Percentiles rank a stretch among this genome's conserved stretches.
Conservation (phyloP, 371 early-diverging fungal species). For the Coemansia sp. region DNA sequence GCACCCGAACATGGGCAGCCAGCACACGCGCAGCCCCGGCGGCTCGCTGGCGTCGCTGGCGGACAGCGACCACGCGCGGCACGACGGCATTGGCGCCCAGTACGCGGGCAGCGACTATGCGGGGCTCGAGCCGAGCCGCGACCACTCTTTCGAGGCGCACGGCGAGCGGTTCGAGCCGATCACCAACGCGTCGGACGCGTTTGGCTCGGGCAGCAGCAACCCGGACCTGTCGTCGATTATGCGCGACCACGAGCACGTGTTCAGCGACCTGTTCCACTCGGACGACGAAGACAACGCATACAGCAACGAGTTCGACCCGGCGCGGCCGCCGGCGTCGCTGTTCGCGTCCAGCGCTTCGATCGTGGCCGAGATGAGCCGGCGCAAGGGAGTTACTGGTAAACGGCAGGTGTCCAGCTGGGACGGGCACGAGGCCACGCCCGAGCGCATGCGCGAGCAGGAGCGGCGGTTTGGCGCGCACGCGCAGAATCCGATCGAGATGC, state of each 20-base stretch:
- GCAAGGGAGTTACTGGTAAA: neutral
- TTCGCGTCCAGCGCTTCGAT: conserved; percentile 45
- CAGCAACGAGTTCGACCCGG: conserved; percentile 16
- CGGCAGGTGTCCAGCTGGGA: conserved; percentile 35
- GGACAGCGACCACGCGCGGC: neutral
- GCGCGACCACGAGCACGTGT: conserved; percentile 40
- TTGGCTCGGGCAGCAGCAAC: conserved; percentile 24
- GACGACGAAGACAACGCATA: conserved; percentile 3
- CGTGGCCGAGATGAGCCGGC: conserved; percentile 24
- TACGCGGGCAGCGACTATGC: neutral
- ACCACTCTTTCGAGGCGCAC: neutral
- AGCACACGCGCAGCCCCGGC: conserved; percentile 15
- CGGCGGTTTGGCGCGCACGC: conserved; percentile 3
- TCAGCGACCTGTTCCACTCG: conserved; percentile 17
- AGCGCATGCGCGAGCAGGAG: conserved; percentile 33
- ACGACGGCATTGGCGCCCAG: neutral
- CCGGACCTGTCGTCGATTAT: conserved; percentile 27
- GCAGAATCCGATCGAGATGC: conserved; percentile 32
- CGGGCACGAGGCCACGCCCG: conserved; percentile 38
- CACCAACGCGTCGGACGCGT: conserved; percentile 20
- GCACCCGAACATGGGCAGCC: conserved; percentile 46
- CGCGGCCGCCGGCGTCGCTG: conserved; percentile 36
- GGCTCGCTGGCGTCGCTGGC: neutral
- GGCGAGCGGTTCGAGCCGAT: conserved; percentile 10
- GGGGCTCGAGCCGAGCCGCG: neutral